Conservation (phyloP, 1,284 basidiomycete species). For the Pyrrhoderma noxium region DNA sequence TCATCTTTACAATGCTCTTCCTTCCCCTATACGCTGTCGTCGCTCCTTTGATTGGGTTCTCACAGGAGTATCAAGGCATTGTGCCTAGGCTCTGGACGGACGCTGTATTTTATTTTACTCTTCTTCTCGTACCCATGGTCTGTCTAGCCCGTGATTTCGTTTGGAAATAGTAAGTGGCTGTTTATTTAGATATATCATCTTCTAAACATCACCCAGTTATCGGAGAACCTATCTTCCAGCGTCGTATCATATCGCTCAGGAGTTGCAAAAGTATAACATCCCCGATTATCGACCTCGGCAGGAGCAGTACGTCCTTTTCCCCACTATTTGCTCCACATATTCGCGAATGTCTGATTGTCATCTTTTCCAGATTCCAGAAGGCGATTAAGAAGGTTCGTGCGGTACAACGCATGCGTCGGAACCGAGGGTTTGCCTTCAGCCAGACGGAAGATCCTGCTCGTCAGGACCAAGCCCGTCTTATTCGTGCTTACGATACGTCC, state of each 20-base stretch:
- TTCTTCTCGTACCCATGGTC: constrained; percentile 82
- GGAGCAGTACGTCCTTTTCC: constrained; percentile 68
- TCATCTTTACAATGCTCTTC: constrained; percentile 90
- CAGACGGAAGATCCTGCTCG: constrained; percentile 80
- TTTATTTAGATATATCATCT: constrained; percentile 3
- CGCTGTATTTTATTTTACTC: constrained; percentile 82
- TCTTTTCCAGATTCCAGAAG: constrained; percentile 72
- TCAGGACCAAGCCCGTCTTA: constrained; percentile 82
- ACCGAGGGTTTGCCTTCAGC: constrained; percentile 93
- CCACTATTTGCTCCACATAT: constrained; percentile 5
- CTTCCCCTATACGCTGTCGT: constrained; percentile 87
- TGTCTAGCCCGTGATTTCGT: constrained; percentile 88
- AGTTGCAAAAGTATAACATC: constrained; percentile 95
- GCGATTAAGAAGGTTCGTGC: constrained; percentile 98
- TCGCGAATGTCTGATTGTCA: constrained; percentile 3
- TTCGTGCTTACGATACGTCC: constrained; percentile 87
- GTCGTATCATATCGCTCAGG: constrained; percentile 96
- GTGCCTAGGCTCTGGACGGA: constrained; percentile 86
- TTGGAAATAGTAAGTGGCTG: constrained; percentile 82
- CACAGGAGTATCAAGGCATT: constrained; percentile 83
- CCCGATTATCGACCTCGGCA: constrained; percentile 96
- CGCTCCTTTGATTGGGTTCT: constrained; percentile 84
- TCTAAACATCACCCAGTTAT: constrained; percentile 49
- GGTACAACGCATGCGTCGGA: constrained; percentile 89
- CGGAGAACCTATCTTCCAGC: constrained; percentile 84